Evolutionary conservation across 106 monocot species (phyloP).

Genomic region (Phalaenopsis aphrodite): DNA sequence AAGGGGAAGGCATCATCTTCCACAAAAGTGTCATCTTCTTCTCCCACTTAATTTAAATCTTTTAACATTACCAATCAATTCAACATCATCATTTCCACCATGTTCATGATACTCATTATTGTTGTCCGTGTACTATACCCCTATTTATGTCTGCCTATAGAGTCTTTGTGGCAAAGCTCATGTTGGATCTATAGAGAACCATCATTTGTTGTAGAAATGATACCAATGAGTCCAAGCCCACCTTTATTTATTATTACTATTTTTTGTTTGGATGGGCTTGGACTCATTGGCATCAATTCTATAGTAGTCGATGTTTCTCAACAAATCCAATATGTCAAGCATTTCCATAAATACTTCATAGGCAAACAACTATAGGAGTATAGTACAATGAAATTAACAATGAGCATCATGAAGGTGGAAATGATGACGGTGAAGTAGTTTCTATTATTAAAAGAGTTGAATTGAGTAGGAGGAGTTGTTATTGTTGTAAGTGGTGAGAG

Average conservation of each 20-base stretch:
- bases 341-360: not conserved
- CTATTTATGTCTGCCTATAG: not conserved
- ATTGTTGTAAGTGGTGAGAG: not conserved
- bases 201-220: not conserved
- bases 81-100: not conserved
- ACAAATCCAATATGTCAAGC: not conserved
- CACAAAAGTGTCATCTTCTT: not conserved
- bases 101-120: not conserved
- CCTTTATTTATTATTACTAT: too few species aligned
- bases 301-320: not conserved
- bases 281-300: conserved; percentile 5
- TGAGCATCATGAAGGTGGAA: not conserved
- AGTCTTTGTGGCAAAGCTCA: not conserved
- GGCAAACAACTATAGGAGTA: not conserved
- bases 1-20: too few species aligned
- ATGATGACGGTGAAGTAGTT: not conserved
- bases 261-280: too few species aligned
- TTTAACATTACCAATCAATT: not conserved
- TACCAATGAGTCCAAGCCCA: not conserved
- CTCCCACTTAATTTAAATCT: not conserved
- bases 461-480: not conserved
- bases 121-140: not conserved
- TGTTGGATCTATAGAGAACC: not conserved
- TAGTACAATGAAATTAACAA: not conserved
- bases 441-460: not conserved